Evolutionary conservation across 179 eudicot species (phyloP).

Genomic region (Drosera spatulata): DNA sequence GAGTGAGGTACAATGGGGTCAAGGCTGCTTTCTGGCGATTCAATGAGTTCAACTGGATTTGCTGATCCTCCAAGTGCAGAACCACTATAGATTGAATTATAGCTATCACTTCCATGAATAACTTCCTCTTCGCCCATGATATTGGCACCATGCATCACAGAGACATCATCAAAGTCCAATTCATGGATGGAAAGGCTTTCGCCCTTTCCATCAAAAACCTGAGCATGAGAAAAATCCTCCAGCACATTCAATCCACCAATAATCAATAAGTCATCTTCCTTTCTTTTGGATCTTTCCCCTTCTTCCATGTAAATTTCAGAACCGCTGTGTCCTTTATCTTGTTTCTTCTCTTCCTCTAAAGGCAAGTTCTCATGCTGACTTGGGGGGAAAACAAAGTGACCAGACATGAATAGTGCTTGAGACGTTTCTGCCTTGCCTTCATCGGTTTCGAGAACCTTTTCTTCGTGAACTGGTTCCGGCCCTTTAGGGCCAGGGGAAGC

Average conservation of each 20-base stretch:
- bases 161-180: constrained; percentile 29
- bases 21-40: constrained; percentile 27
- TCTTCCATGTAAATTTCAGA: constrained; percentile 12
- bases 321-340: constrained; percentile 6
- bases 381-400: constrained; percentile 54
- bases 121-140: constrained; percentile 34
- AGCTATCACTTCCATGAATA: constrained; percentile 22
- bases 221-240: constrained; percentile 34
- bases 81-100: constrained; percentile 6
- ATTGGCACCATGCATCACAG: constrained; percentile 20
- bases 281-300: constrained; percentile 19
- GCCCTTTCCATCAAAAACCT: constrained; percentile 30
- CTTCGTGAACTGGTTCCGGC: constrained; percentile 31
- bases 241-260: constrained; percentile 27
- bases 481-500: constrained; percentile 68
- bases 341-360: constrained; percentile 21
- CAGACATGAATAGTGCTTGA: constrained; percentile 65
- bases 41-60: constrained; percentile 24
- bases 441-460: constrained; percentile 18
- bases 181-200: constrained; percentile 23
- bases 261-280: constrained; percentile 39
- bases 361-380: constrained; percentile 42
- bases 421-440: constrained; percentile 48
- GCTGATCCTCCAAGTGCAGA: constrained; percentile 24
- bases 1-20: constrained; percentile 23